These are phyloP conservation scores for Phaffia australis DNA, from an alignment of 768 basidiomycete genomes.

Conservation along the genomic window DNA sequence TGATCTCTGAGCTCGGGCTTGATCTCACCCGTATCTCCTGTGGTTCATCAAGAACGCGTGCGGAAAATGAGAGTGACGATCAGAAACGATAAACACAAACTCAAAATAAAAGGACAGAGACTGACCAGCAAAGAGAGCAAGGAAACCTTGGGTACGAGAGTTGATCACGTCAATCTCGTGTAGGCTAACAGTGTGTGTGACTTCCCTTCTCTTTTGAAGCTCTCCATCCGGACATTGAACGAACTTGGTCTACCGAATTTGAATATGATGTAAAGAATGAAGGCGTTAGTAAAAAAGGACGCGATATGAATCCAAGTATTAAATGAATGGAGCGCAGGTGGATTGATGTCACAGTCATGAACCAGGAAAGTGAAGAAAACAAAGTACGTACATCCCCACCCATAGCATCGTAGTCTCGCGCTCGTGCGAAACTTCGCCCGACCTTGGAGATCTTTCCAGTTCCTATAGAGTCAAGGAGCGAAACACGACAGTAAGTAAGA, in stretches of 20 bases:
- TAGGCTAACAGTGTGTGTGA: conserved; percentile 90
- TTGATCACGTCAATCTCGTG: conserved; percentile 99
- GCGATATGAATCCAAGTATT: neutral
- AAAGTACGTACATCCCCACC: conserved; percentile 74
- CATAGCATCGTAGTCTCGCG: conserved; percentile 97
- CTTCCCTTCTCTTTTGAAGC: conserved; percentile 93
- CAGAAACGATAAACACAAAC: neutral
- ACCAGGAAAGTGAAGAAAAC: neutral
- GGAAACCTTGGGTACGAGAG: conserved; percentile 94
- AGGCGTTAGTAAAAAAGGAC: neutral
- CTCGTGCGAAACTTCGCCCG: conserved; percentile 90
- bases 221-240: conserved; percentile 97
- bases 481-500: neutral
- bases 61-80: neutral
- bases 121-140: conserved; percentile 55
- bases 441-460: conserved; percentile 90
- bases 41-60: conserved; percentile 40
- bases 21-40: conserved; percentile 97
- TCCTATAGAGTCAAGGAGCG: neutral
- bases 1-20: conserved; percentile 92
- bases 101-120: neutral
- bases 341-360: neutral
- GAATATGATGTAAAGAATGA: neutral
- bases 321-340: neutral
- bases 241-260: conserved; percentile 70